phyloP scores from a whole-genome alignment of 2,329 filamentous ascomycete species.

The Westerdykella aurantiaca region DNA sequence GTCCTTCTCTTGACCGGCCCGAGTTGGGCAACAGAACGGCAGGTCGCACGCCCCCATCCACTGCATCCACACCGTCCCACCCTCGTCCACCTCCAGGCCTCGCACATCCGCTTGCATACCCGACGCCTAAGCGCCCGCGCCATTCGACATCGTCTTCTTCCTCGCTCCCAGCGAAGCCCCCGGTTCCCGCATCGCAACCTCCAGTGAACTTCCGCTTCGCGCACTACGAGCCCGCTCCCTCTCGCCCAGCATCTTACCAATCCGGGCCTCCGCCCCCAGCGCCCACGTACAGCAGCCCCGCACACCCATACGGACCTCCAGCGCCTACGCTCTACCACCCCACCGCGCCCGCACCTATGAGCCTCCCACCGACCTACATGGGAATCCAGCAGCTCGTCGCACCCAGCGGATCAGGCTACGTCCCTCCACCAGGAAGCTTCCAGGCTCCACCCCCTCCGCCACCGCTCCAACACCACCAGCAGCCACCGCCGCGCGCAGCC shows the following conservation, averaged over 20 bases:
- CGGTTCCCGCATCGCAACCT: constrained; percentile 16
- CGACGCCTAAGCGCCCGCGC: constrained; percentile 14
- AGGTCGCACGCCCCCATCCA: constrained; percentile 15
- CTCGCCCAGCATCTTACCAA: constrained; percentile 12
- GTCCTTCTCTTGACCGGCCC: constrained; percentile 21
- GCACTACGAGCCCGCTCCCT: constrained; percentile 31
- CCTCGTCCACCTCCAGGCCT: too few species aligned
- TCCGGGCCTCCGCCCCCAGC: constrained; percentile 15
- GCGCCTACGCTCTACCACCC: constrained; percentile 13
- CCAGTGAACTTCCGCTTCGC: constrained; percentile 32
- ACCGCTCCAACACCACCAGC: constrained; percentile 3
- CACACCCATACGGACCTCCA: not conserved
- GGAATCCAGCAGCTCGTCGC: constrained; percentile 13
- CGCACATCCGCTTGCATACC: constrained; percentile 12
- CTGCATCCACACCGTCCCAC: constrained; percentile 18
- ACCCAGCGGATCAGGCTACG: constrained; percentile 20
- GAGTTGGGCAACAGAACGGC: constrained; percentile 16
- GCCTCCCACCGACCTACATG: not conserved
- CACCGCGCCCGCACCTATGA: constrained; percentile 45
- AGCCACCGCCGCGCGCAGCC: constrained; percentile 15
- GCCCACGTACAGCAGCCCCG: constrained; percentile 7
- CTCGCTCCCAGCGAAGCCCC: constrained; percentile 25
- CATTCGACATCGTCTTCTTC: constrained; percentile 8
- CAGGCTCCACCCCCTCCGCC: constrained; percentile 28
- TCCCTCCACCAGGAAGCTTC: constrained; percentile 30